These are phyloP conservation scores for Fusarium begoniae DNA, from an alignment of 2,329 filamentous ascomycete species.

Conservation along the genomic window DNA sequence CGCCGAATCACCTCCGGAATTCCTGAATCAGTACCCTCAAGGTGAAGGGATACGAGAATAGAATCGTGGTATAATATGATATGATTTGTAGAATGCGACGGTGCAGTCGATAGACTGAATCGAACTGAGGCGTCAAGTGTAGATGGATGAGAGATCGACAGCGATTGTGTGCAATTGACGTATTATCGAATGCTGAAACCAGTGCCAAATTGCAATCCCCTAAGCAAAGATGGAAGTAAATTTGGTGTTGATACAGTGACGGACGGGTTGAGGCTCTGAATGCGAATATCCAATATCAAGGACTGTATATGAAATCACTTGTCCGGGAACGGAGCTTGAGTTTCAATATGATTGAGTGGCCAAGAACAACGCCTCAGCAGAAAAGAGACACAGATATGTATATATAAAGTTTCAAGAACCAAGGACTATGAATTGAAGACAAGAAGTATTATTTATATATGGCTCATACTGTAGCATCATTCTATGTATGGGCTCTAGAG, in stretches of 20 bases:
- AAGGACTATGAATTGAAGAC: not conserved
- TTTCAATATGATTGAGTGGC: conserved; percentile 16
- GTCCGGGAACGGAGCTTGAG: conserved; percentile 19
- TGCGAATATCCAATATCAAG: not conserved
- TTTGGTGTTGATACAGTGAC: not conserved
- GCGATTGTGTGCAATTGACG: not conserved
- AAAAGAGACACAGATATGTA: not conserved
- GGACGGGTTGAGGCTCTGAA: not conserved
- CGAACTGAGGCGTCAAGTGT: not conserved
- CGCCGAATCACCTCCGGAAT: conserved; percentile 25
- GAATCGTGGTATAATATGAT: not conserved
- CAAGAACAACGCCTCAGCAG: not conserved
- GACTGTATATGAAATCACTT: conserved; percentile 3
- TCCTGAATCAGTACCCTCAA: conserved; percentile 5
- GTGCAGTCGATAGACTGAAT: not conserved
- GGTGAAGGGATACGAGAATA: not conserved
- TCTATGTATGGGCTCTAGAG: not conserved
- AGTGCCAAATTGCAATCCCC: not conserved
- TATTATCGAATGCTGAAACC: not conserved
- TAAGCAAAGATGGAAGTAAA: not conserved
- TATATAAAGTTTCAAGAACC: not conserved
- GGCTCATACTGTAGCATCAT: not conserved
- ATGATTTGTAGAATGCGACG: not conserved
- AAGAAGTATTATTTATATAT: conserved; percentile 1
- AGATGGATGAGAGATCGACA: not conserved